phyloP scores from a whole-genome alignment of 2,329 filamentous ascomycete genomes.

The Fusarium humuli region DNA sequence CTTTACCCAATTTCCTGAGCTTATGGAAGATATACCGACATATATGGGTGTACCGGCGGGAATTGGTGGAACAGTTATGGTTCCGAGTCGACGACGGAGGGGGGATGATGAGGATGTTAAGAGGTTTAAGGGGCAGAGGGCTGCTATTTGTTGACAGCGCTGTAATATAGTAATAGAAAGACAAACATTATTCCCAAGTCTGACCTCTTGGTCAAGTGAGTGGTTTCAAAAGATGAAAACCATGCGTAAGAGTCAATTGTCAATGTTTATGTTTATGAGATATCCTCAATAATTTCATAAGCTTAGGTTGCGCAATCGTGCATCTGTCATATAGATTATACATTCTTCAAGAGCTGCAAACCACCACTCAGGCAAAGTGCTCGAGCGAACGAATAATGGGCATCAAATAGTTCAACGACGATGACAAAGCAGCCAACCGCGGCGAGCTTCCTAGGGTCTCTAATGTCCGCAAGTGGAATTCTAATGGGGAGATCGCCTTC shows the following conservation, averaged over 20 bases:
- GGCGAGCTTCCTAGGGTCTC: slow-evolving; percentile 50
- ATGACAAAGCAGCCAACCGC: slow-evolving; percentile 55
- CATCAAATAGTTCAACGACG: slow-evolving; percentile 71
- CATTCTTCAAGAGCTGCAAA: neutral
- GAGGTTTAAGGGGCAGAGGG: neutral
- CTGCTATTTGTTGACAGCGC: slow-evolving; percentile 4
- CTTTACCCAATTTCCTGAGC: slow-evolving; percentile 45
- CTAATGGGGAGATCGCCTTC: slow-evolving; percentile 79
- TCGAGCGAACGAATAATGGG: slow-evolving; percentile 65
- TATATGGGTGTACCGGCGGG: slow-evolving; percentile 6
- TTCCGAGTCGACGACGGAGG: neutral
- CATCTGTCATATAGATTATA: too few species aligned
- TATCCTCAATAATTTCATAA: too few species aligned
- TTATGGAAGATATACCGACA: slow-evolving; percentile 49
- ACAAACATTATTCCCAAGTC: neutral
- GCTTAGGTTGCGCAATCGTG: too few species aligned
- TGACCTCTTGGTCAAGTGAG: neutral
- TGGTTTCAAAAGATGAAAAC: too few species aligned
- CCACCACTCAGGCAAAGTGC: too few species aligned
- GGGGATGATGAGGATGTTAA: neutral
- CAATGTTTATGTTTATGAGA: too few species aligned
- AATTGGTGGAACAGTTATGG: neutral
- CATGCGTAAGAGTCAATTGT: too few species aligned
- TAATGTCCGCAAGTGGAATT: slow-evolving; percentile 70
- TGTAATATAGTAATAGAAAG: neutral